Evolutionary conservation across 2,329 filamentous ascomycete genomes (phyloP), one percentile per base, ranked within the genome.

Genomic region (Hypoxylon rubiginosum): DNA sequence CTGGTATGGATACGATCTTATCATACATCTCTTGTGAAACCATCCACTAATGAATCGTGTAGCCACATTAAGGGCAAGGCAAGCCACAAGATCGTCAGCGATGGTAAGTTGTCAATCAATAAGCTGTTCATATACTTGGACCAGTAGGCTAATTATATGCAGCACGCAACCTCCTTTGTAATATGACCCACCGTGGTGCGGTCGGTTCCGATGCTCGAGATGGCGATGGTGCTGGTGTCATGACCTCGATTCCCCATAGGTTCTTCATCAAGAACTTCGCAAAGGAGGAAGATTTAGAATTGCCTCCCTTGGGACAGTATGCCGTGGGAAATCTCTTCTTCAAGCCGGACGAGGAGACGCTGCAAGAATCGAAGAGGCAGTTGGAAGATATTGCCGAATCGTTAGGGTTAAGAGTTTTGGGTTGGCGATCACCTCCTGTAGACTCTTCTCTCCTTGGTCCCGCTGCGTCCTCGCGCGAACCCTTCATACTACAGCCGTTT

Each of bases 201-300:
- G 95, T 98, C 75, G 96, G 96, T 74, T 98, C 96, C 66, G 96
- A 99, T 85, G 94, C 94, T 77, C 92, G 96, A 85, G 96, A 99
- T 79, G 96, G 96, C 79, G 96, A 99, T 80, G 96, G 96, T 80
- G 96, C 96, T 75, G 96, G 96, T 88, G 95, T 98, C 78, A 99
- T 99, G 96, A 98, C 95, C 72, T 97, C 94, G 66, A 97, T 99
- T 76, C 96, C 96, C 65, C 95, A 98, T 85, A 94, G 91, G 82
- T 98, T 99, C 85, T 98, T 99, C 81, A 86, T 97, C 79, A 99
- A 98, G 87, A 97, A 98, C 81, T 98, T 98, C 81, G 94, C 93
- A 81, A 91, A 91, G 74, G 93, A 97, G 83, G 91, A 93, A 78
- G 92, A 91, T 78, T 90, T 96, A 78, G 91, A 93, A 81, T 86